Evolutionary conservation across 352 stramenopile genomes (phyloP), one percentile per base, ranked within the genome.

Genomic region (Globisporangium lucens): DNA sequence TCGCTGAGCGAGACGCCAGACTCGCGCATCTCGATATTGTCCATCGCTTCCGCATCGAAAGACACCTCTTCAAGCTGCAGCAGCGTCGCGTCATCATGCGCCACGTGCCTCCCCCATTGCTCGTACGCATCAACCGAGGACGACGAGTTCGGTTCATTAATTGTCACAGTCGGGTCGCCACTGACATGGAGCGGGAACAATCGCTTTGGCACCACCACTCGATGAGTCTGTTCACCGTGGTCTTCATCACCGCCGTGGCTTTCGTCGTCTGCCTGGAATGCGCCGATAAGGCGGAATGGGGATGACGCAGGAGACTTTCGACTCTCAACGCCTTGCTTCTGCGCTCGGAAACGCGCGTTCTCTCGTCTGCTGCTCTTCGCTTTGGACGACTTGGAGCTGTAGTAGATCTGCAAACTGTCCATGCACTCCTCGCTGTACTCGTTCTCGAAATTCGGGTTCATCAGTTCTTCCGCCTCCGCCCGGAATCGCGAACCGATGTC

Each of bases 361-460:
- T 62, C 68, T 64, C 49, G 56, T 20, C 46, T 73, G 60, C 30
- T 56, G 60, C 43, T 62, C 35, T 65, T 68, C 3, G 58, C 67
- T 36, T 79, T 76, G n/a, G 66, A 56, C 6, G 77, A 69, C 57
- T 75, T 72, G 24, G 79, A 73, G 22, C 75, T 67, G 68, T 90
- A 90, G 68, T 87, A 88, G 65, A 89, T 87, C 43, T 87, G 82
- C 68, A 85, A 74, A 62, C 87, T 93, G 68, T 93, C 85, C 29
- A 87, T 76, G 64, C 83, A 93, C 58, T 94, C 87, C 60, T 93
- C 82, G 36, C 80, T 89, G 61, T 94, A 94, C 63, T 90, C 85
- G 56, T 73, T 85, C 68, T 91, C 80, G 55, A 90, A 94, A 68
- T 93, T 91, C 17, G 82, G 81, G 56, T 89, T 89, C 80, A 94